phyloP scores from a whole-genome alignment of 345 rosid species.

The Lenwebbia sp. region DNA sequence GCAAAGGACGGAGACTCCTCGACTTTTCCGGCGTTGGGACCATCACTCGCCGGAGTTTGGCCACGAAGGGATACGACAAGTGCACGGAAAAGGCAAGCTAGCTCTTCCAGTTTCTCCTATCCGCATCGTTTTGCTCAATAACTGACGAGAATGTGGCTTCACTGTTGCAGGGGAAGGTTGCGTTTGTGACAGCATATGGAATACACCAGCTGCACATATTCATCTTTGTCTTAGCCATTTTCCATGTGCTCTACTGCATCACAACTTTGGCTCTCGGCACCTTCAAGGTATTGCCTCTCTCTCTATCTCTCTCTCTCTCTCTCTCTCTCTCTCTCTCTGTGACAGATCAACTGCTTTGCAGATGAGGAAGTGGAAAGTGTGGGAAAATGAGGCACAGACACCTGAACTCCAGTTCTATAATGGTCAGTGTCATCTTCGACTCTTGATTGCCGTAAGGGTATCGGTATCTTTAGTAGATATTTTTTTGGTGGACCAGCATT shows the following conservation, averaged over 20 bases:
- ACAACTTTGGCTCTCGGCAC: constrained; percentile 56
- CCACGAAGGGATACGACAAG: constrained; percentile 24
- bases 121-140: not conserved
- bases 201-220: constrained; percentile 85
- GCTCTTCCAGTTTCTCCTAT: not conserved
- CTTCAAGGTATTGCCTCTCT: constrained; percentile 35
- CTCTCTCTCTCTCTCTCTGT: not conserved
- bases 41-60: constrained; percentile 40
- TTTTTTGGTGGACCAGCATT: not conserved
- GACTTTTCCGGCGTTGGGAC: constrained; percentile 3
- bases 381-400: constrained; percentile 87
- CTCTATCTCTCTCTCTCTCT: not conserved
- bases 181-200: constrained; percentile 70
- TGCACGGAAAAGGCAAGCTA: constrained; percentile 35
- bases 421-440: constrained; percentile 15
- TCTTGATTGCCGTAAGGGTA: not conserved
- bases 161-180: constrained; percentile 49
- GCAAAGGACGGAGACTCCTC: constrained; percentile 35
- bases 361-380: constrained; percentile 89
- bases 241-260: constrained; percentile 66
- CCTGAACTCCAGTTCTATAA: constrained; percentile 53
- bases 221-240: constrained; percentile 73
- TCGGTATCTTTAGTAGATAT: not conserved
- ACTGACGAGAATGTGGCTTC: not conserved
- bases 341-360: constrained; percentile 3